Base-by-base conservation (phyloP, 805 yeast genomes). In the Teunomyces gatunensis region DNA sequence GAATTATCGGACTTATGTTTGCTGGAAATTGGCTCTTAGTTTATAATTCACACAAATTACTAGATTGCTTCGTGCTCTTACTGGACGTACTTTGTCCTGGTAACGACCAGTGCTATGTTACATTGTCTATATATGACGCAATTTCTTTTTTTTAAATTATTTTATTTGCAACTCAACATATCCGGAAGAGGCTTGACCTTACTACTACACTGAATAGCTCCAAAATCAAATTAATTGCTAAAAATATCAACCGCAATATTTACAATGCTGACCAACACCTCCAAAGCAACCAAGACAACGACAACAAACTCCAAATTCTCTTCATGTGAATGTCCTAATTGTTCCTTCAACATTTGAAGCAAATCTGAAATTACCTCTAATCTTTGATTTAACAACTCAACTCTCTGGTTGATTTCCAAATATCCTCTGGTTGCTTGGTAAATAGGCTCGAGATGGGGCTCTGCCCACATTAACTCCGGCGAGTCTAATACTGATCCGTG, bases 401-500 rank as follows among this genome's bases (percentile, higher is more conserved):
- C 98, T 42, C 99, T 74, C 68, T 92, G 98, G 62, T 91, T 91
- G 57, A 94, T 94, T 61, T 94, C 99, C 52, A 94, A 68, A 65
- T 92, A 92, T 0, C 97, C 97, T 64, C 98, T 81, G 2, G 96
- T 90, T 0, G 98, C 97, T 65, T 91, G 97, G 68, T 94, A 94
- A 45, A 92, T 90, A 1, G 99, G 99, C 63, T 94, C 99, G 51
- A 94, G 74, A 60, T 91, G 97, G 1, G 99, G 99, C 64, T 94
- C 98, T 0, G 97, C 83, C 99, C 99, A 94, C 97, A 94, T 90
- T 49, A 94, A 80, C 65, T 94, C 99, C 1, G 99, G 99, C 1
- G 96, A 88, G 64, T 94, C 99, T 51, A 94, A 73, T 23, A 94
- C 95, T 0, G 92, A 85, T 0, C 94, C 94, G 69, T 87, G 94